Percentiles rank a stretch among this genome's conserved stretches.
Conservation (phyloP, 2,329 filamentous ascomycete species). For the Thelonectria rubi region DNA sequence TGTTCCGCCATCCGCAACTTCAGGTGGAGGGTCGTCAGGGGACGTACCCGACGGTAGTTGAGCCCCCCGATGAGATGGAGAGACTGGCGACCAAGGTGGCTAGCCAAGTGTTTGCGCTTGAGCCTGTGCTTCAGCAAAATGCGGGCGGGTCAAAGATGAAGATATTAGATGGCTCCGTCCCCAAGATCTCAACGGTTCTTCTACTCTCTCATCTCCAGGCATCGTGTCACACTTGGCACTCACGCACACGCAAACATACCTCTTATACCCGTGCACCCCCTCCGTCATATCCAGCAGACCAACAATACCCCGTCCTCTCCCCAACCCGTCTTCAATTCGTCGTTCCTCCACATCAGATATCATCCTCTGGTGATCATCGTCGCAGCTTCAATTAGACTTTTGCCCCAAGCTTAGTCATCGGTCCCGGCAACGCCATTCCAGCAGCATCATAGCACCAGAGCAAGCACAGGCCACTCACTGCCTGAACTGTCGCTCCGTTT, state of each 20-base stretch:
- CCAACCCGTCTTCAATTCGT: not conserved
- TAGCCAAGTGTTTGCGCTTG: conserved; percentile 9
- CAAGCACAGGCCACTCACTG: conserved; percentile 9
- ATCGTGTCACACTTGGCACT: conserved; percentile 10
- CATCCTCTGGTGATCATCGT: not conserved
- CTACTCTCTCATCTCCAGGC: conserved; percentile 7
- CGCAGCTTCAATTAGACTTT: not conserved
- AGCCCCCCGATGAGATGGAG: conserved; percentile 15
- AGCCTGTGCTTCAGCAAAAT: conserved; percentile 11
- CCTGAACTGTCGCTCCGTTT: not conserved
- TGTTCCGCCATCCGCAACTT: conserved; percentile 20
- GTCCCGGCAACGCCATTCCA: not conserved
- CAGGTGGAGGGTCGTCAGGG: conserved; percentile 18
- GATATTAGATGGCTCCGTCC: conserved; percentile 26
- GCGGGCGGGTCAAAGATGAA: conserved; percentile 8
- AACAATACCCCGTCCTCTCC: not conserved
- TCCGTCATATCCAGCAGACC: not conserved
- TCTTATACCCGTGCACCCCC: not conserved
- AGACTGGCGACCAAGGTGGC: conserved; percentile 15
- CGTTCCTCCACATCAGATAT: not conserved
- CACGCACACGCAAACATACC: not conserved
- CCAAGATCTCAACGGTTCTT: conserved; percentile 20
- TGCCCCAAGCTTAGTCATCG: conserved; percentile 19
- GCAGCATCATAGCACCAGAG: not conserved
- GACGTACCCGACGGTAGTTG: conserved; percentile 19